Conservation (phyloP, 495 filamentous ascomycete species). For the Penicillium cataractarum region DNA sequence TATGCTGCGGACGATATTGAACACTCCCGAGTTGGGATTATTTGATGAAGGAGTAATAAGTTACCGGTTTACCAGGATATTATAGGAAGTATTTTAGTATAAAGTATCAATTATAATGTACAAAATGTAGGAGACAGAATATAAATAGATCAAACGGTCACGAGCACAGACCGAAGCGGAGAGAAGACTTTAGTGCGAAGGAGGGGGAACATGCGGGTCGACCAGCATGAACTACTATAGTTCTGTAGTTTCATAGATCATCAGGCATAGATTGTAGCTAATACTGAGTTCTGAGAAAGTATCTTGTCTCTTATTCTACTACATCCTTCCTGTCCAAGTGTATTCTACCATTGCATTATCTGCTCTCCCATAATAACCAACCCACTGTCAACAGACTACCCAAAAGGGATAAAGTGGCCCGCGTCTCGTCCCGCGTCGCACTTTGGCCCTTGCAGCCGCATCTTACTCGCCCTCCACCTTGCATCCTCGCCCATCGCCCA, state of each 20-base stretch:
- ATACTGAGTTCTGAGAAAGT: too few relatives aligned
- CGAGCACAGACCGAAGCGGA: slow-evolving; percentile 9
- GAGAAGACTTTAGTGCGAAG: slow-evolving; percentile 15
- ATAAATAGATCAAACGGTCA: neutral
- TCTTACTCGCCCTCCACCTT: slow-evolving; percentile 10
- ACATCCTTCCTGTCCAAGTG: too few relatives aligned
- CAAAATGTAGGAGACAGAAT: neutral
- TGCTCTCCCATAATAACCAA: neutral
- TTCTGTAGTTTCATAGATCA: neutral
- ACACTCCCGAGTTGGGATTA: neutral
- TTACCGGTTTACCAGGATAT: neutral
- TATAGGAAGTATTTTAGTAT: neutral
- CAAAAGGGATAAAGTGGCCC: slow-evolving; percentile 53
- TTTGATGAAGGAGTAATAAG: neutral
- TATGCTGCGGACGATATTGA: neutral
- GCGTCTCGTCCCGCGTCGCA: slow-evolving; percentile 32
- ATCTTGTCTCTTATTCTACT: too few relatives aligned
- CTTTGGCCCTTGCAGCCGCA: slow-evolving; percentile 13
- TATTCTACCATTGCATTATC: too few relatives aligned
- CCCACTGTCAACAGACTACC: slow-evolving; percentile 44
- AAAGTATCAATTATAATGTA: neutral
- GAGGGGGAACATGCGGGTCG: slow-evolving; percentile 19
- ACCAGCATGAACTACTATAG: neutral
- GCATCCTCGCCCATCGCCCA: slow-evolving; percentile 4
- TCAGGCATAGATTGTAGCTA: neutral